Evolutionary conservation across 352 stramenopile species (phyloP).

Genomic region (Globisporangium viniferum): DNA sequence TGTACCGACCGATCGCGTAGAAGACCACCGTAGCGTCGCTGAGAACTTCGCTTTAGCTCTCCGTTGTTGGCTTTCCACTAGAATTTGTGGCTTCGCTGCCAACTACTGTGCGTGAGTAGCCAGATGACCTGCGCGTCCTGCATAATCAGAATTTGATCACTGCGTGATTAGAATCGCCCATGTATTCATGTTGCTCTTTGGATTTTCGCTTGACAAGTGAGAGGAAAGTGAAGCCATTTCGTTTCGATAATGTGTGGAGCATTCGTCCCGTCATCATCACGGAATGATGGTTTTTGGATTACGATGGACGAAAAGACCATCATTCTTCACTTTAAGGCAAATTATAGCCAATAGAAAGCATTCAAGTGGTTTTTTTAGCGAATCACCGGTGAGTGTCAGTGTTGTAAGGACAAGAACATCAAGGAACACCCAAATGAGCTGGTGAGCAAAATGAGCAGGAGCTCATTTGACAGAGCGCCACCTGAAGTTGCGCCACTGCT

Average conservation of each 20-base stretch:
- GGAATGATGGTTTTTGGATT: constrained; percentile 8
- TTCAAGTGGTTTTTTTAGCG: neutral
- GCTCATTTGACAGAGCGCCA: neutral
- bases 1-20: constrained; percentile 61
- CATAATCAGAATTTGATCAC: neutral
- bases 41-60: neutral
- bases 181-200: neutral
- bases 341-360: neutral
- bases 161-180: neutral
- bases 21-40: neutral
- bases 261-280: constrained; percentile 5
- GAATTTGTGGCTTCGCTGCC: neutral
- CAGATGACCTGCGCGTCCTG: no score
- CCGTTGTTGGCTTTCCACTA: neutral
- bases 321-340: neutral
- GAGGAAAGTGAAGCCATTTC: neutral
- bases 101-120: no score
- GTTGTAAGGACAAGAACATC: neutral
- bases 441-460: no score
- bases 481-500: neutral
- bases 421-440: neutral
- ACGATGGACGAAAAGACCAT: neutral
- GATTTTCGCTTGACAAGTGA: neutral
- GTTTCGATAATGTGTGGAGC: neutral
- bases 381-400: neutral